Percentiles rank a stretch among this genome's conserved stretches.
These are phyloP conservation scores for Tardiomyces digboiensis DNA, from an alignment of 1,139 yeast species.

Conservation along the genomic window DNA sequence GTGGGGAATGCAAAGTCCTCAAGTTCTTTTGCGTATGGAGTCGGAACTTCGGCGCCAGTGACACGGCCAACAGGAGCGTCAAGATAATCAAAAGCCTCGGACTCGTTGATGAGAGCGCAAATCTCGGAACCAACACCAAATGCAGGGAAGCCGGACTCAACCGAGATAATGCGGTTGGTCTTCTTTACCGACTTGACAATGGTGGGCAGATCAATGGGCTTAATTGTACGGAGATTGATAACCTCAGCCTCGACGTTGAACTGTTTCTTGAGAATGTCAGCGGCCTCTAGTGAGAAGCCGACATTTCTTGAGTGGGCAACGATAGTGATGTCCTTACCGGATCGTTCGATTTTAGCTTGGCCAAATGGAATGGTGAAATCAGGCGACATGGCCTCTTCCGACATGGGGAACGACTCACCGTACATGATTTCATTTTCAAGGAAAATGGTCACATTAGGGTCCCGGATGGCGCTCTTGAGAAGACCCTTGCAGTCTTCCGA, in stretches of 20 bases:
- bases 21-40: constrained; percentile 94
- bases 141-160: constrained; percentile 97
- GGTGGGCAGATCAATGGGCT: constrained; percentile 89
- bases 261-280: constrained; percentile 73
- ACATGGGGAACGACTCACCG: constrained; percentile 84
- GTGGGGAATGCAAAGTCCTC: constrained; percentile 99
- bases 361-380: constrained; percentile 93
- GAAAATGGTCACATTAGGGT: constrained; percentile 95
- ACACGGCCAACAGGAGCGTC: constrained; percentile 99
- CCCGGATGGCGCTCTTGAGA: constrained; percentile 93
- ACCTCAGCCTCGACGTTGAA: constrained; percentile 91
- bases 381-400: constrained; percentile 81
- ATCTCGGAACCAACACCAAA: constrained; percentile 99
- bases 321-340: constrained; percentile 83
- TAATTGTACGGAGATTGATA: constrained; percentile 90
- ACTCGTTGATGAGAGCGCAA: constrained; percentile 96
- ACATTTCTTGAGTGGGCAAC: constrained; percentile 93
- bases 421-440: constrained; percentile 93
- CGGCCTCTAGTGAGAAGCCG: constrained; percentile 78
- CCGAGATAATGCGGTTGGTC: constrained; percentile 94
- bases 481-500: constrained; percentile 97
- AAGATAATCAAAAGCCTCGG: constrained; percentile 95
- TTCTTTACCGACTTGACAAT: constrained; percentile 86
- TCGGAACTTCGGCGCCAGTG: constrained; percentile 99
- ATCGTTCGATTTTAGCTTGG: constrained; percentile 89